Evolutionary conservation across 306 rosid genomes (phyloP).

Genomic region (Pueraria montana): DNA sequence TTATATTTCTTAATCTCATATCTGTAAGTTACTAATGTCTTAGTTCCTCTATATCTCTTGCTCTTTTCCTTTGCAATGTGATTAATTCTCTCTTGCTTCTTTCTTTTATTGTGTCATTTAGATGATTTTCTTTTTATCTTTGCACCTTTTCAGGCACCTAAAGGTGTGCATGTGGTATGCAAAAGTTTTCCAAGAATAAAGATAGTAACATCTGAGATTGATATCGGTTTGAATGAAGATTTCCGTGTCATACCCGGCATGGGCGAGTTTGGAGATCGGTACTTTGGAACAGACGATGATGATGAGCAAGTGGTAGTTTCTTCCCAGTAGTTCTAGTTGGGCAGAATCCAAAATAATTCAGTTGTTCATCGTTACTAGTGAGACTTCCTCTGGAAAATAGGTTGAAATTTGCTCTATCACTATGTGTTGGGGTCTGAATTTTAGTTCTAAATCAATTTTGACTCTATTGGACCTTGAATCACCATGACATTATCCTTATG

Average conservation of each 20-base stretch:
- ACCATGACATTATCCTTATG: conserved; percentile 12
- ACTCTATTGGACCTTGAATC: conserved; percentile 37
- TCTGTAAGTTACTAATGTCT: conserved; percentile 72
- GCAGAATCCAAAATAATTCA: conserved; percentile 38
- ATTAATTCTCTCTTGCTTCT: neutral
- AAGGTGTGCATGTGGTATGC: conserved; percentile 92
- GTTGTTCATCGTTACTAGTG: conserved; percentile 38
- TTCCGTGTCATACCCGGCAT: conserved; percentile 96
- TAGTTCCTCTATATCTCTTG: conserved; percentile 16
- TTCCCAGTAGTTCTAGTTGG: conserved; percentile 43
- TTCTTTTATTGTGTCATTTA: conserved; percentile 20
- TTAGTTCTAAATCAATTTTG: conserved; percentile 58
- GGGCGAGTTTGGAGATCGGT: conserved; percentile 99
- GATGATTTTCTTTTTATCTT: neutral
- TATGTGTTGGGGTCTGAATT: conserved; percentile 46
- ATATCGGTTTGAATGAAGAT: conserved; percentile 83
- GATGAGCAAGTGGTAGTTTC: conserved; percentile 61
- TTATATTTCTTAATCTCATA: conserved; percentile 96
- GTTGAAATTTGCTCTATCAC: conserved; percentile 40
- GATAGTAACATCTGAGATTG: conserved; percentile 98
- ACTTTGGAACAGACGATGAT: conserved; percentile 97
- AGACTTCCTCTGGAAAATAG: conserved; percentile 23
- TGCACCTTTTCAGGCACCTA: conserved; percentile 80
- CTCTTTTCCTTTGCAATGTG: neutral
- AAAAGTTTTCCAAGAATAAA: conserved; percentile 92